phyloP scores from a whole-genome alignment of 192 early-diverging fungal genomes.

The Obelidium mucronatum region DNA sequence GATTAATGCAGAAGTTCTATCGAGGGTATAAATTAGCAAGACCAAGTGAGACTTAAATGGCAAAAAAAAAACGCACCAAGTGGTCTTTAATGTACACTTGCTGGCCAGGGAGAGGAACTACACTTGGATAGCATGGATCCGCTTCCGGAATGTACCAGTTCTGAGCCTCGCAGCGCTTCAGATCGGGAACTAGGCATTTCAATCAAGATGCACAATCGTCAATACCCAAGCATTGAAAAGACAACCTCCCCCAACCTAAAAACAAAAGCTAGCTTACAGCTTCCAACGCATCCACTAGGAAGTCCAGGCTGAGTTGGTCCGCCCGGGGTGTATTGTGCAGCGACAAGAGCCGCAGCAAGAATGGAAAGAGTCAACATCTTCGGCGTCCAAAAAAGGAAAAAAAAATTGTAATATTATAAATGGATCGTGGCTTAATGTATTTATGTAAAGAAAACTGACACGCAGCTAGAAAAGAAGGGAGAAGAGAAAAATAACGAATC shows the following conservation, averaged over 20 bases:
- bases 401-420: no score
- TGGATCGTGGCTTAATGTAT: no score
- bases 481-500: no score
- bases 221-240: no score
- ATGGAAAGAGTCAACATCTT: not conserved
- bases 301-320: constrained; percentile 8
- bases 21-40: no score
- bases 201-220: not conserved
- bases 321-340: not conserved
- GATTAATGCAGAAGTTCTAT: constrained; percentile 46
- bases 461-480: no score
- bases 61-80: no score
- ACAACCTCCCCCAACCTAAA: no score
- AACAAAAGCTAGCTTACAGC: not conserved
- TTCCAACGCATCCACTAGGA: constrained; percentile 24
- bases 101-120: constrained; percentile 4
- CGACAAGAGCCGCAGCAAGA: not conserved
- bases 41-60: no score
- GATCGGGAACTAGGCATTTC: not conserved
- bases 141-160: constrained; percentile 1
- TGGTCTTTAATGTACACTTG: constrained; percentile 18
- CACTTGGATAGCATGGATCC: constrained; percentile 6
- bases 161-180: not conserved
- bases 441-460: no score
- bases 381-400: no score